These are phyloP conservation scores for Lactarius vividus DNA, from an alignment of 768 basidiomycete species.

Conservation along the genomic window DNA sequence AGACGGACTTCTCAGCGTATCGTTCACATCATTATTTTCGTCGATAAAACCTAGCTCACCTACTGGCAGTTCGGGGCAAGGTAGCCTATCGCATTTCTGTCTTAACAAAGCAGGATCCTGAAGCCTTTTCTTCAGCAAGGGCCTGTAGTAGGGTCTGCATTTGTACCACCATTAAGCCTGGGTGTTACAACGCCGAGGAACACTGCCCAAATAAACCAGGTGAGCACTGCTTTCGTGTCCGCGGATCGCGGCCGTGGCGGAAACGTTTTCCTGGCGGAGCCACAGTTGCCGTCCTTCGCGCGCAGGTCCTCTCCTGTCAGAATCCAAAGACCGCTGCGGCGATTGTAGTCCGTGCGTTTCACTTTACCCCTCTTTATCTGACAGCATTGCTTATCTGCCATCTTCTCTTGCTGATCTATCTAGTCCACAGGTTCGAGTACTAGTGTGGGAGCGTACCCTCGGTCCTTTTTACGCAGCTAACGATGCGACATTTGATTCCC, in stretches of 20 bases:
- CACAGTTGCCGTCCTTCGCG: constrained; percentile 61
- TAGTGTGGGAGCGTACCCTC: constrained; percentile 67
- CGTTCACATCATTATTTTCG: no score
- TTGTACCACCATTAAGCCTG: no score
- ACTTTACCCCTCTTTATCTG: no score
- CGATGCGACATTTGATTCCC: constrained; percentile 62
- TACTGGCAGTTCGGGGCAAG: no score
- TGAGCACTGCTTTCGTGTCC: constrained; percentile 32
- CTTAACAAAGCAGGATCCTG: no score
- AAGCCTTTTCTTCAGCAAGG: no score
- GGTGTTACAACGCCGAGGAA: no score
- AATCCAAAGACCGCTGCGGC: constrained; percentile 62
- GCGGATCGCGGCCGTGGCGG: constrained; percentile 40
- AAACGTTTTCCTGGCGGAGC: constrained; percentile 47
- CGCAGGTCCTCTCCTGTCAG: constrained; percentile 58
- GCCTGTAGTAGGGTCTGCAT: no score
- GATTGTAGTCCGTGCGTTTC: constrained; percentile 70
- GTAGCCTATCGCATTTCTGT: no score
- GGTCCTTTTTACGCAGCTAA: constrained; percentile 64
- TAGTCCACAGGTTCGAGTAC: constrained; percentile 66
- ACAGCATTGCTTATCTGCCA: neutral
- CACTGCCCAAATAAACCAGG: no score
- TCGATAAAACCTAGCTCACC: no score
- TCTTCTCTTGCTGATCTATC: neutral
- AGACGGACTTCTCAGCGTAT: no score